These are phyloP conservation scores for Esteya vermicola DNA, from an alignment of 2,329 filamentous ascomycete genomes.

Conservation along the genomic window DNA sequence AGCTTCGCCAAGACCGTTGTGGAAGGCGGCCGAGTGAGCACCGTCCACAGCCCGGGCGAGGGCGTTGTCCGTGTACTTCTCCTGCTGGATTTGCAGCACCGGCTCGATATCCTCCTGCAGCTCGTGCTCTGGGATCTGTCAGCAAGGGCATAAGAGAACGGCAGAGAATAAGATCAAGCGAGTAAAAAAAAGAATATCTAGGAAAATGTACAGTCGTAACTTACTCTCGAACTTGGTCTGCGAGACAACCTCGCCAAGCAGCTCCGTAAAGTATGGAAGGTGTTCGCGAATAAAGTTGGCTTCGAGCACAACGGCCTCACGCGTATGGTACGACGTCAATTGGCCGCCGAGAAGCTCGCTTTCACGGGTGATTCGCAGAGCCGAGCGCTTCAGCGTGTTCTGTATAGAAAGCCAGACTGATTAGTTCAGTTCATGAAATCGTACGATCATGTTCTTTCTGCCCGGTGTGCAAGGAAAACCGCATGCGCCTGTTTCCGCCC, in stretches of 20 bases:
- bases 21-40: constrained; percentile 78
- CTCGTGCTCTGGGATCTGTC: constrained; percentile 57
- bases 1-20: constrained; percentile 75
- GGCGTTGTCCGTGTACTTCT: constrained; percentile 49
- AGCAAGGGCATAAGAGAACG: constrained; percentile 7
- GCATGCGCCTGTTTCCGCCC: too few relatives aligned
- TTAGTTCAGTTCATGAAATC: too few relatives aligned
- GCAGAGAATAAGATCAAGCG: background rate
- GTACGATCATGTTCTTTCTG: too few relatives aligned
- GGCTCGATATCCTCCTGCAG: constrained; percentile 77
- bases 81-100: constrained; percentile 64
- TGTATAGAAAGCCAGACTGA: constrained; percentile 18
- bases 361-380: constrained; percentile 86
- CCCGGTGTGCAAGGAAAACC: too few relatives aligned
- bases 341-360: constrained; percentile 87
- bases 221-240: constrained; percentile 74
- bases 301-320: constrained; percentile 83
- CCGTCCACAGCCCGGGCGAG: constrained; percentile 65
- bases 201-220: too few relatives aligned
- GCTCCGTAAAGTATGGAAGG: constrained; percentile 92
- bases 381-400: constrained; percentile 80
- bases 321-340: constrained; percentile 76
- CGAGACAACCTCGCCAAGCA: constrained; percentile 81
- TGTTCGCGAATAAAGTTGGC: constrained; percentile 93
- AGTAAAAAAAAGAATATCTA: background rate